A percentile compares a stretch with the other conserved stretches of the same genome.
Evolutionary conservation across 345 rosid species (phyloP).

Genomic region (Pistacia atlantica): DNA sequence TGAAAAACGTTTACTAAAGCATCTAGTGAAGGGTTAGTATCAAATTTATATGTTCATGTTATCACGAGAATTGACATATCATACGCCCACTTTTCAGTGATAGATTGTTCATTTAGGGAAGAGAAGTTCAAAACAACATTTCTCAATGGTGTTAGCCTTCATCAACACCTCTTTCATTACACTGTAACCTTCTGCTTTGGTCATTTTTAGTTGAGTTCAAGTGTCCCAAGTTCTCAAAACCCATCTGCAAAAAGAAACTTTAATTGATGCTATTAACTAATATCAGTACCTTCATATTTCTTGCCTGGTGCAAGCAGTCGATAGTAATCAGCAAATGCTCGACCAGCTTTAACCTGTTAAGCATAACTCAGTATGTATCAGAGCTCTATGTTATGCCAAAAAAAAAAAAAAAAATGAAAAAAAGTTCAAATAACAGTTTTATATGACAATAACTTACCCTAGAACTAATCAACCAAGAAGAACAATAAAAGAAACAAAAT

Average conservation of each 20-base stretch:
- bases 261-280: not conserved
- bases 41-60: not conserved
- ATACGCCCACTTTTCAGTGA: not conserved
- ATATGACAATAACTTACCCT: not conserved
- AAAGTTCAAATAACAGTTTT: not conserved
- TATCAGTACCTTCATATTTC: slow-evolving; percentile 72
- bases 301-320: slow-evolving; percentile 70
- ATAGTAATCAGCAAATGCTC: slow-evolving; percentile 70
- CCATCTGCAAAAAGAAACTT: not conserved
- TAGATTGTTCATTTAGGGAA: not conserved
- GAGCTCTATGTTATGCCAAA: not conserved
- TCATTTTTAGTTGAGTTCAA: not conserved
- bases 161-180: not conserved
- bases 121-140: not conserved
- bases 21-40: not conserved
- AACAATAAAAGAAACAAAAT: not conserved
- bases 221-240: not conserved
- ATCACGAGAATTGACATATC: not conserved
- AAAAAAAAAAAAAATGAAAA: not conserved
- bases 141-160: not conserved
- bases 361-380: not conserved
- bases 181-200: not conserved
- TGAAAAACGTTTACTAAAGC: not conserved
- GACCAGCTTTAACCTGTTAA: slow-evolving; percentile 69
- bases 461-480: not conserved